Conservation (phyloP, 176 grass and related monocot genomes). For the Panicum miliaceum region DNA sequence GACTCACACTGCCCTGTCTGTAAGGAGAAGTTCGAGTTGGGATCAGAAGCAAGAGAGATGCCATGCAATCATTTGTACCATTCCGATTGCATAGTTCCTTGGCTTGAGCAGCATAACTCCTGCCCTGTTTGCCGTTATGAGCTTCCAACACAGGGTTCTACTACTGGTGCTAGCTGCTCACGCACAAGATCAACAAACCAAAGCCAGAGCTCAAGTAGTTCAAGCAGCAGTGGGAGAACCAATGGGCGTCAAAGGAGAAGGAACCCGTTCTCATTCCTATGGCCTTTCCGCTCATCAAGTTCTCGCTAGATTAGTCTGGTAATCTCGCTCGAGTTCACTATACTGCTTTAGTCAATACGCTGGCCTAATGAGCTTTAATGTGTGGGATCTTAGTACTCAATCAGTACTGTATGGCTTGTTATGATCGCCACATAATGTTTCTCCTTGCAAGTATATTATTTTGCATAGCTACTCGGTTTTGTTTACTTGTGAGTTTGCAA, state of each 20-base stretch:
- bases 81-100: slow-evolving; percentile 84
- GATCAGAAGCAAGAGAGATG: slow-evolving; percentile 77
- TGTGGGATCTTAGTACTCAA: slow-evolving; percentile 26
- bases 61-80: slow-evolving; percentile 95
- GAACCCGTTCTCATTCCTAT: slow-evolving; percentile 72
- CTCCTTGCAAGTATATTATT: slow-evolving; percentile 48
- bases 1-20: slow-evolving; percentile 91
- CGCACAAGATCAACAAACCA: slow-evolving; percentile 59
- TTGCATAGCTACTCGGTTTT: slow-evolving; percentile 25
- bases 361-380: slow-evolving; percentile 33
- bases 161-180: slow-evolving; percentile 53
- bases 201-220: slow-evolving; percentile 60
- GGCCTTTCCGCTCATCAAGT: slow-evolving; percentile 87
- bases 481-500: slow-evolving; percentile 33
- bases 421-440: slow-evolving; percentile 28
- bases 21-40: slow-evolving; percentile 83
- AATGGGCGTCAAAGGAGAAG: slow-evolving; percentile 62
- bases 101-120: slow-evolving; percentile 94
- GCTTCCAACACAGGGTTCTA: slow-evolving; percentile 65
- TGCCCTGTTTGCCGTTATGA: slow-evolving; percentile 89
- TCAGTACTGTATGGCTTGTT: slow-evolving; percentile 49
- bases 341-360: slow-evolving; percentile 50
- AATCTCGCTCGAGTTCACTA: slow-evolving; percentile 29
- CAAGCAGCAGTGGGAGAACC: slow-evolving; percentile 56
- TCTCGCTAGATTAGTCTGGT: slow-evolving; percentile 62